A percentile compares a stretch with the other conserved stretches of the same genome.
Conservation (phyloP, 2,329 filamentous ascomycete species). For the Ophiostoma populinum region DNA sequence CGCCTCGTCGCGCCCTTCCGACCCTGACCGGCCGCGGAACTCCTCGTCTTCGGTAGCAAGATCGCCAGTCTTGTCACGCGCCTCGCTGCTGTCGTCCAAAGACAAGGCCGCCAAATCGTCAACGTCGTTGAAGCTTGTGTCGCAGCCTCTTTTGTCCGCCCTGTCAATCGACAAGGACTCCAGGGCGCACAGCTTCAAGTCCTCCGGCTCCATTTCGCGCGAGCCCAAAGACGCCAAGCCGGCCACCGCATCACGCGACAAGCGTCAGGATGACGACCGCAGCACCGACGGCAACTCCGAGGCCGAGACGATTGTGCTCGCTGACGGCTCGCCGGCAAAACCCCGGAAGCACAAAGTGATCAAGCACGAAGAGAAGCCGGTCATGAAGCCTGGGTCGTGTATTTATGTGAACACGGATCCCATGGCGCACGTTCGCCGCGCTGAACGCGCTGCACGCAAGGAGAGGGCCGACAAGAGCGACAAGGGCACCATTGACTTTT, state of each 20-base stretch:
- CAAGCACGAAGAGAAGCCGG: conserved; percentile 47
- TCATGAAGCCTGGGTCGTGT: conserved; percentile 21
- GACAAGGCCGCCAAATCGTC: conserved; percentile 8
- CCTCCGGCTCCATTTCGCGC: conserved; percentile 14
- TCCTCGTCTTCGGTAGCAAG: conserved; percentile 15
- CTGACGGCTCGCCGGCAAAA: conserved; percentile 47
- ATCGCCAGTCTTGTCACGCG: conserved; percentile 10
- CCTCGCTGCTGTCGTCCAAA: conserved; percentile 3
- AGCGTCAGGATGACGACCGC: conserved; percentile 25
- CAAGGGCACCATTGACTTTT: conserved; percentile 10
- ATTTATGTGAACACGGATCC: too few species aligned
- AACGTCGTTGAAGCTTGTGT: not conserved
- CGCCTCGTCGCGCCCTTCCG: conserved; percentile 20
- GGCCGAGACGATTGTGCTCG: conserved; percentile 53
- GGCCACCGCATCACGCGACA: conserved; percentile 15
- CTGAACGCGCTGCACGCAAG: conserved; percentile 12
- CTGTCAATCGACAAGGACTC: conserved; percentile 2
- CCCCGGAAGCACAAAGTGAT: conserved; percentile 34
- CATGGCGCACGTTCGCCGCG: too few species aligned
- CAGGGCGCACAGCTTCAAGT: conserved; percentile 1
- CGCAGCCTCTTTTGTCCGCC: too few species aligned
- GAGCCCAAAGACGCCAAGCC: conserved; percentile 14
- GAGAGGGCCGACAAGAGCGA: conserved; percentile 5
- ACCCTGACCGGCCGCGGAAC: conserved; percentile 19
- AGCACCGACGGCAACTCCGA: conserved; percentile 46